Evolutionary conservation across 306 rosid species (phyloP).

Genomic region (Casuarina cunninghamiana): DNA sequence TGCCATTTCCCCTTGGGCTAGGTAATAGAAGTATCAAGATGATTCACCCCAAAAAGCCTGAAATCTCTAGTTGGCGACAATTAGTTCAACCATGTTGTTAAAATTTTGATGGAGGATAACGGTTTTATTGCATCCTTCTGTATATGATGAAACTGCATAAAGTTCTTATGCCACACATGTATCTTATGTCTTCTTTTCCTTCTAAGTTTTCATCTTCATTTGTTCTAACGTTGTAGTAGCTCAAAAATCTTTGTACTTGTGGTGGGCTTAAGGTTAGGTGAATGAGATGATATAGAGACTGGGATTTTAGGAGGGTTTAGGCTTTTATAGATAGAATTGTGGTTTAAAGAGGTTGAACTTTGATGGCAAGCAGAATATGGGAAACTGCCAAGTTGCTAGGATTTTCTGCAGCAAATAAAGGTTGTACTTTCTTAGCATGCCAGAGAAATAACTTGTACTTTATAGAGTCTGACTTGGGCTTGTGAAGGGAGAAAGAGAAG

Average conservation of each 20-base stretch:
- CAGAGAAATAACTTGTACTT: background rate
- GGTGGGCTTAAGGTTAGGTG: background rate
- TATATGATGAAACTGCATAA: background rate
- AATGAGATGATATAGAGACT: too few relatives aligned
- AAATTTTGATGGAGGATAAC: background rate
- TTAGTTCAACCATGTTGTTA: background rate
- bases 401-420: background rate
- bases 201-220: background rate
- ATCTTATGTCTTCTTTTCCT: background rate
- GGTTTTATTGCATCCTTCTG: conserved; percentile 1
- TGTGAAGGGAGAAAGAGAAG: background rate
- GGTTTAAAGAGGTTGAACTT: background rate
- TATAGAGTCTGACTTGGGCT: too few relatives aligned
- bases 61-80: background rate
- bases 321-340: background rate
- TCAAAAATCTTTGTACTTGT: background rate
- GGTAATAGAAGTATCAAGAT: background rate
- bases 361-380: background rate
- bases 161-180: background rate
- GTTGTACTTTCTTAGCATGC: background rate
- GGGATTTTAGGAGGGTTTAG: background rate
- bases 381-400: background rate
- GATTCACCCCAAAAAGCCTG: background rate
- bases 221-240: background rate
- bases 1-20: background rate